Evolutionary conservation across 352 stramenopile genomes (phyloP).

Genomic region (Phytophthora lateralis): DNA sequence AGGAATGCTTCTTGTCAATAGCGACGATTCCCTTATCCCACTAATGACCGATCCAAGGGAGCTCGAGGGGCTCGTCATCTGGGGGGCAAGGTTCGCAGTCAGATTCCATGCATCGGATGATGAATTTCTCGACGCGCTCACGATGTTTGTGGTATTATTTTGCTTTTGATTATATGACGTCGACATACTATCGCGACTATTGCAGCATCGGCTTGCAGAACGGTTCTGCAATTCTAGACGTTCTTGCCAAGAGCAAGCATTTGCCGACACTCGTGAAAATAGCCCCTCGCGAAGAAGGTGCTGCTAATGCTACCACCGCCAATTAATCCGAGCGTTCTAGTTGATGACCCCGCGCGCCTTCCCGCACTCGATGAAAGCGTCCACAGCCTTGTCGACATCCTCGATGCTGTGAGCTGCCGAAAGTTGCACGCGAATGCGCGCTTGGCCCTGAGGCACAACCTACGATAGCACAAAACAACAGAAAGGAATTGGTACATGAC

Average conservation of each 20-base stretch:
- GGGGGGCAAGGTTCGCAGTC: conserved; percentile 58
- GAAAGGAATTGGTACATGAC: neutral
- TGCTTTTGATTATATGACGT: neutral
- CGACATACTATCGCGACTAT: neutral
- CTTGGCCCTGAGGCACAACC: conserved; percentile 92
- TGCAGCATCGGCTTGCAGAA: conserved; percentile 53
- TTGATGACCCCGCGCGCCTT: conserved; percentile 81
- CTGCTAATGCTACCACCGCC: conserved; percentile 9
- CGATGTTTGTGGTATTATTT: conserved; percentile 19
- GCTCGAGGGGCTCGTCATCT: conserved; percentile 54
- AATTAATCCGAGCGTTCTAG: conserved; percentile 29
- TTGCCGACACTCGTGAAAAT: conserved; percentile 62
- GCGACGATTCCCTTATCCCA: conserved; percentile 61
- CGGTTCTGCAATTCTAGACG: conserved; percentile 44
- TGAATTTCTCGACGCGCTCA: conserved; percentile 9
- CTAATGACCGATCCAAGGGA: conserved; percentile 72
- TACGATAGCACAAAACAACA: conserved; percentile 24
- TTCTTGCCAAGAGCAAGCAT: conserved; percentile 59
- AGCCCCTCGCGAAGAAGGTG: conserved; percentile 13
- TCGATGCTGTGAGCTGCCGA: conserved; percentile 92
- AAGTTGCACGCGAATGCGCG: conserved; percentile 92
- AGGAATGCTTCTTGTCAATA: conserved; percentile 73
- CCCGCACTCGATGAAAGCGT: conserved; percentile 92
- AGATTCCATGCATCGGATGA: neutral
- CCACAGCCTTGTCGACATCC: conserved; percentile 90